A percentile compares a stretch with the other conserved stretches of the same genome.
These are phyloP conservation scores for Pleurotus eryngii DNA, from an alignment of 768 basidiomycete genomes.

Conservation along the genomic window DNA sequence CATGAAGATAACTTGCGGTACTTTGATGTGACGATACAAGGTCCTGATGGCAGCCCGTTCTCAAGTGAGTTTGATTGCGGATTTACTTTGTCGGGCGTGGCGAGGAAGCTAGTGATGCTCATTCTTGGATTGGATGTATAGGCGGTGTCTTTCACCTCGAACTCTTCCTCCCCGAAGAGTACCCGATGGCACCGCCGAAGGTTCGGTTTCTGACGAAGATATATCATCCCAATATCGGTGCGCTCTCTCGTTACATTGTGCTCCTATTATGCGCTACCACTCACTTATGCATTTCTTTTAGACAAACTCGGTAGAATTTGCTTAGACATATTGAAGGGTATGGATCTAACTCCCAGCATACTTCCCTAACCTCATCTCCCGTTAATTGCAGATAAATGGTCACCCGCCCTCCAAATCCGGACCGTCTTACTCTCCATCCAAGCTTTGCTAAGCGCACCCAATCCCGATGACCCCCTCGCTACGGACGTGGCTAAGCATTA, in stretches of 20 bases:
- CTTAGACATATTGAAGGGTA: constrained; percentile 95
- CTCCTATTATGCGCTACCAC: background rate
- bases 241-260: constrained; percentile 23
- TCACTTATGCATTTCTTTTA: constrained; percentile 26
- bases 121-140: constrained; percentile 23
- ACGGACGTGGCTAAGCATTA: constrained; percentile 97
- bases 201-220: constrained; percentile 98
- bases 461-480: constrained; percentile 93
- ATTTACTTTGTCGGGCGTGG: background rate
- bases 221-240: constrained; percentile 99
- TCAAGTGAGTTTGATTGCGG: constrained; percentile 43
- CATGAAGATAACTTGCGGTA: constrained; percentile 98
- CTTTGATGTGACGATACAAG: constrained; percentile 97
- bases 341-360: constrained; percentile 14
- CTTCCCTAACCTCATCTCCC: background rate
- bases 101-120: background rate
- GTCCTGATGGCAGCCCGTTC: constrained; percentile 94
- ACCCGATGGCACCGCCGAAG: constrained; percentile 99
- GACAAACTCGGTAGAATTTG: constrained; percentile 99
- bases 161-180: constrained; percentile 97
- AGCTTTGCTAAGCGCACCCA: constrained; percentile 93
- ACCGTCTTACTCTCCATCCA: constrained; percentile 96
- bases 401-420: constrained; percentile 96
- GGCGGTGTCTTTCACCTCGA: constrained; percentile 95
- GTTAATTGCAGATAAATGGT: constrained; percentile 85